Base-by-base conservation (phyloP, 2,329 filamentous ascomycete genomes). In the Beauveria varroae region DNA sequence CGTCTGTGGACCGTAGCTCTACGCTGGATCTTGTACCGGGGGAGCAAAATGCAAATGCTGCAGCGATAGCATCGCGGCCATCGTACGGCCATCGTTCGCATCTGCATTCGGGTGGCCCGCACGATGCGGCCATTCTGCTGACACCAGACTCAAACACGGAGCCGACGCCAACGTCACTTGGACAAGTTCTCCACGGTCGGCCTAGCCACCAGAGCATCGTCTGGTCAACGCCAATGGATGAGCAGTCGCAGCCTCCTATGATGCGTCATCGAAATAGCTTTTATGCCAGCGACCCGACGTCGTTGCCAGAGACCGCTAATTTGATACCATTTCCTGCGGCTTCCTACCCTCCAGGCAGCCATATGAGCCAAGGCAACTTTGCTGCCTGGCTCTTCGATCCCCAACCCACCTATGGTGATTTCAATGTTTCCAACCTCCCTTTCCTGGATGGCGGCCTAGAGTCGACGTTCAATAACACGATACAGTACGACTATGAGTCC, bases 371-470 rank as follows among this genome's bases (percentile, higher is more conserved):
- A 30, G 75, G 77, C 28, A 80, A 79, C 68, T 82, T 83, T 67
- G 77, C 76, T 22, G 70, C 74, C 18, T 83, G 81, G 81, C 71
- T 83, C 3, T 82, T 83, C 63, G 76, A 81, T 47, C 71, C 76
- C 2, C 75, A 77, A 54, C 73, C 74, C 0, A 72, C 66, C 28
- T 77, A 76, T 51, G 70, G 69, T 41, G 78, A 80, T 5, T 75
- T 79, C 61, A 68, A 70, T 61, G 71, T 80, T 18, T 68, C 76
- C 3, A 75, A 74, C 20, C 66, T 80, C 3, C 78, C 79, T 1
- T 82, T 81, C 60, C 66, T 78, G 5, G 79, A 81, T 51, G 77
- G 76, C 22, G 79, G 79, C 3, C 70, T 82, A 12, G 79, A 81
- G 68, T 80, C 79, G 1, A 74, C 78, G 0, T 79, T 82, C 62